Evolutionary conservation across 2,329 filamentous ascomycete species (phyloP).

Genomic region (Diaporthe citriasiana): DNA sequence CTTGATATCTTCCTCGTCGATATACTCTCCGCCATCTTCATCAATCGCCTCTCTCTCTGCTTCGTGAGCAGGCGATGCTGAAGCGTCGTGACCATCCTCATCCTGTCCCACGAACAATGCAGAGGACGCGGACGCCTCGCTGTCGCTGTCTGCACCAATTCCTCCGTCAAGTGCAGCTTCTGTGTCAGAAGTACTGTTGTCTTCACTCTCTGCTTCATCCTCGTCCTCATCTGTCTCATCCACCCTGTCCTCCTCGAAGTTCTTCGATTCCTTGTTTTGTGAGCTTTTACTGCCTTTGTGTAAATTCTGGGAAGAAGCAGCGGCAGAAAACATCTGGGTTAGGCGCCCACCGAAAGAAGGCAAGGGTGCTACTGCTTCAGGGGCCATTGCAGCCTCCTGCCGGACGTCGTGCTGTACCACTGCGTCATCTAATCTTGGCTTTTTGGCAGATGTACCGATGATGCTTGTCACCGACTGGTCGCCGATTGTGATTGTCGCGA

Average conservation of each 20-base stretch:
- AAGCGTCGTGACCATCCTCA: not conserved
- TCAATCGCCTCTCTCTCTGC: constrained; percentile 45
- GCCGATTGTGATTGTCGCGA: constrained; percentile 83
- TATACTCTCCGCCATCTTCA: constrained; percentile 56
- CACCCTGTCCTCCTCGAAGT: constrained; percentile 35
- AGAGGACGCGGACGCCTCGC: constrained; percentile 13
- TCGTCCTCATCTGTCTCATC: constrained; percentile 46
- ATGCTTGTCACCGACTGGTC: constrained; percentile 75
- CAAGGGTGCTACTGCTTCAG: constrained; percentile 47
- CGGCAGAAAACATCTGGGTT: constrained; percentile 61
- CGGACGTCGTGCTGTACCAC: constrained; percentile 50
- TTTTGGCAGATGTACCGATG: constrained; percentile 71
- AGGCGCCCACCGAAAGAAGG: constrained; percentile 61
- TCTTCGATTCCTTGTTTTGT: constrained; percentile 42
- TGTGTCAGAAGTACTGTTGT: constrained; percentile 41
- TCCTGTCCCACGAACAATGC: constrained; percentile 40
- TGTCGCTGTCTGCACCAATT: constrained; percentile 11
- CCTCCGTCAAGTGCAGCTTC: not conserved
- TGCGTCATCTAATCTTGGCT: constrained; percentile 57
- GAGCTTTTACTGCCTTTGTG: constrained; percentile 43
- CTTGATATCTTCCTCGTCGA: constrained; percentile 71
- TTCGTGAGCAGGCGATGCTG: constrained; percentile 37
- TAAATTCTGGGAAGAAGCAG: constrained; percentile 45
- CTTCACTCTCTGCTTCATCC: constrained; percentile 47
- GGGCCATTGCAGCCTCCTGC: constrained; percentile 50